Conservation (phyloP, 2,329 filamentous ascomycete species). For the Fusarium mexicanum region DNA sequence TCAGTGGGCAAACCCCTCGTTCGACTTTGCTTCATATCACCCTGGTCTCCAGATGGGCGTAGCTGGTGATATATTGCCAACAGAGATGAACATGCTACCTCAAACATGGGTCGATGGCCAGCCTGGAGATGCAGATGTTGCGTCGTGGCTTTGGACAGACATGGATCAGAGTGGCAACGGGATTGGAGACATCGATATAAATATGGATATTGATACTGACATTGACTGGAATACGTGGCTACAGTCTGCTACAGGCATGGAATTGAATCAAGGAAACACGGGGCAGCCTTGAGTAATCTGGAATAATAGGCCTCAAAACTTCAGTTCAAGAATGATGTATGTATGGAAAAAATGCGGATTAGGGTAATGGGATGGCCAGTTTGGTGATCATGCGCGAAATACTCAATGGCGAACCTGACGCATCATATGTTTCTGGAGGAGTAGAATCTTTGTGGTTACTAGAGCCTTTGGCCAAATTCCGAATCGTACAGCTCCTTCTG, state of each 20-base stretch:
- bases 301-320: background rate
- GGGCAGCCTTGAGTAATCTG: background rate
- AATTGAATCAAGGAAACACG: slow-evolving; percentile 19
- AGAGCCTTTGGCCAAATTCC: background rate
- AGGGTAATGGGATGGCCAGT: too few species aligned
- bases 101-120: background rate
- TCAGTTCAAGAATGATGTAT: background rate
- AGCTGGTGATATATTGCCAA: background rate
- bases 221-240: slow-evolving; percentile 52
- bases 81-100: background rate
- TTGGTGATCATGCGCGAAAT: too few species aligned
- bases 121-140: slow-evolving; percentile 29
- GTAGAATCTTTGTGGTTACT: too few species aligned
- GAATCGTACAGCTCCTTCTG: slow-evolving; percentile 38
- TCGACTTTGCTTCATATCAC: background rate
- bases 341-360: background rate
- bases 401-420: background rate
- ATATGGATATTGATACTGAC: slow-evolving; percentile 45
- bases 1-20: background rate
- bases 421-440: background rate
- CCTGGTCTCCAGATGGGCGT: too few species aligned
- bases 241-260: slow-evolving; percentile 46
- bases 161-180: slow-evolving; percentile 44
- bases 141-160: slow-evolving; percentile 49
- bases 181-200: slow-evolving; percentile 39